A percentile compares a stretch with the other conserved stretches of the same genome.
phyloP scores from a whole-genome alignment of 2,329 filamentous ascomycete genomes.

The Pezicula carpinea region DNA sequence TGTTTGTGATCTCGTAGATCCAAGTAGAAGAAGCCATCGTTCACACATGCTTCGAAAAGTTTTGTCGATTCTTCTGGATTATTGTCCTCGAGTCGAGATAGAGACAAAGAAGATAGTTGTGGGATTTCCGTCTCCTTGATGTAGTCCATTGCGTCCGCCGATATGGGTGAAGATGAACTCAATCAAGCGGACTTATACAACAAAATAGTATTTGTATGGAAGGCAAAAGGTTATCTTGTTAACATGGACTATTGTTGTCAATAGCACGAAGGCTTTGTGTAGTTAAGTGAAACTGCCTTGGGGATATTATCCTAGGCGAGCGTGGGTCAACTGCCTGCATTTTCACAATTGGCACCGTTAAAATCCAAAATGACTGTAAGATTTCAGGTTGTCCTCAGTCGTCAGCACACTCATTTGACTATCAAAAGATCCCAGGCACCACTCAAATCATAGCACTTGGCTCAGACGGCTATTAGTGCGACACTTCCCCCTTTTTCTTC shows the following conservation, averaged over 20 bases:
- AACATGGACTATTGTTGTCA: background rate
- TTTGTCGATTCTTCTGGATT: conserved; percentile 1
- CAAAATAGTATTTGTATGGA: background rate
- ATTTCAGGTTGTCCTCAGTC: background rate
- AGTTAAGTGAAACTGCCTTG: background rate
- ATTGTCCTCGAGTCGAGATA: conserved; percentile 1
- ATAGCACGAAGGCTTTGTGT: background rate
- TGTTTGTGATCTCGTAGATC: conserved; percentile 2
- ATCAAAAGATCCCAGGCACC: background rate
- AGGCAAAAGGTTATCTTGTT: background rate
- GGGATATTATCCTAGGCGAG: background rate
- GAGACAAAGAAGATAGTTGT: conserved; percentile 1
- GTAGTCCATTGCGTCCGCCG: background rate
- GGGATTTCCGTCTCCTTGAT: background rate
- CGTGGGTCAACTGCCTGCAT: background rate
- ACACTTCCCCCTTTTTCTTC: background rate
- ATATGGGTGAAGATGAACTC: conserved; percentile 1
- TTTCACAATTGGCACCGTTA: background rate
- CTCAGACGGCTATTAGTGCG: background rate
- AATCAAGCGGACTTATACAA: background rate
- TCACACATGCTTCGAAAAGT: conserved; percentile 3
- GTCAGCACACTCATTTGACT: background rate
- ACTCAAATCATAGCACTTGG: background rate
- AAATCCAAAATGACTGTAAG: background rate
- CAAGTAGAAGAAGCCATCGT: conserved; percentile 7